Evolutionary conservation across 495 filamentous ascomycete species (phyloP), one percentile per base, ranked within the genome.

Genomic region (Podospora bellae-mahoneyi): DNA sequence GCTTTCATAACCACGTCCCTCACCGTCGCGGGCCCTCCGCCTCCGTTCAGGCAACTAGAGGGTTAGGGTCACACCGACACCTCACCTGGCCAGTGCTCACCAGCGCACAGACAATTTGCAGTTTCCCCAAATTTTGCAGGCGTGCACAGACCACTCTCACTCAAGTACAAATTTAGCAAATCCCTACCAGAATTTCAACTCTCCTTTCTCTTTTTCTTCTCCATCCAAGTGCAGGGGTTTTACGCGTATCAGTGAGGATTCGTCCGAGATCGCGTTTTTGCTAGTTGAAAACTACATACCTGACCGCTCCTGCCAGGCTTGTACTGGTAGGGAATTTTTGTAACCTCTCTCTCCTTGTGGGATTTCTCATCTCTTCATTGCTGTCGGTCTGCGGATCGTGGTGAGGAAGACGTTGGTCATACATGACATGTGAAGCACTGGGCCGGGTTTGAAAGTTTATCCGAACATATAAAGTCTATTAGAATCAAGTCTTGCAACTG

Each of bases 201-300:
- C 27, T 30, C 48, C 60, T 32, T 70, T 67, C 68, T 71, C 60
- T 68, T 61, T 74, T 72, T 66, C 60, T 70, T 67, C 72, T 70
- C 67, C 71, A 78, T 80, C 77, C 72, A 53, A 75, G 77, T 79
- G 78, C 78, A 79, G 72, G 75, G 80, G 82, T 79, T 75, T 81
- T 76, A 82, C 76, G 78, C 76, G 80, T 78, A 78, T 78, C 81
- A 83, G 79, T 84, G 82, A 84, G 79, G 82, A 83, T 82, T 79
- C 80, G 79, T 84, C 82, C 78, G 82, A 84, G 82, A 78, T 79
- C 80, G 77, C 75, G 76, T 84, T 83, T 84, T 84, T 84, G 82
- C 82, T 84, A 82, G 81, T 83, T 84, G 82, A 84, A 84, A 84
- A 84, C 81, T 84, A 84, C 76, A 84, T 58, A 72, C 74, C 73